Conservation (phyloP, 2,329 filamentous ascomycete genomes). For the Fusarium zealandicum region DNA sequence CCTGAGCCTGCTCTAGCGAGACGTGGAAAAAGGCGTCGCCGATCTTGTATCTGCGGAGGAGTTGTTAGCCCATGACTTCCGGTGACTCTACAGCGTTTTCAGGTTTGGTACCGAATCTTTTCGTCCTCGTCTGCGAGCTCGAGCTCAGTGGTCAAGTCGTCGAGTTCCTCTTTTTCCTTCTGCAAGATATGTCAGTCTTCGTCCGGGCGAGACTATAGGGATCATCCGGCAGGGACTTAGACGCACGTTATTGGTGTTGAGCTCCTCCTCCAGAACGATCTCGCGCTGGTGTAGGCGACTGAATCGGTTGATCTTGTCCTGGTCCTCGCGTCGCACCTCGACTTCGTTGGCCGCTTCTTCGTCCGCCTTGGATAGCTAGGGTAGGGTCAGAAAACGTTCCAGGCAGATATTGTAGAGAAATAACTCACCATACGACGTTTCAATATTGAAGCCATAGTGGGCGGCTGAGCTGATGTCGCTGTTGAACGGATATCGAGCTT, state of each 20-base stretch:
- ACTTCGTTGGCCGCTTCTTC: constrained; percentile 85
- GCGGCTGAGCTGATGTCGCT: constrained; percentile 20
- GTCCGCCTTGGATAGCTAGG: constrained; percentile 90
- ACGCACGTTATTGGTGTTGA: constrained; percentile 79
- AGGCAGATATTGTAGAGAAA: accelerated
- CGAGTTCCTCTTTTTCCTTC: constrained; percentile 99
- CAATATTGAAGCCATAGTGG: constrained; percentile 56
- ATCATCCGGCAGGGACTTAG: too few relatives aligned
- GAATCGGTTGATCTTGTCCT: constrained; percentile 99
- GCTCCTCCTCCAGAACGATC: constrained; percentile 76
- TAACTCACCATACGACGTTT: constrained; percentile 66
- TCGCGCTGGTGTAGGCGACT: constrained; percentile 92
- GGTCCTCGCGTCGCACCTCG: constrained; percentile 94
- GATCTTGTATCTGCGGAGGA: constrained; percentile 80
- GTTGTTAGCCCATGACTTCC: constrained; percentile 13
- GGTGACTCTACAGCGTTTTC: too few relatives aligned
- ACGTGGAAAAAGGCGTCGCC: constrained; percentile 95
- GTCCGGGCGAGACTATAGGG: background rate
- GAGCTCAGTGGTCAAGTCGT: constrained; percentile 88
- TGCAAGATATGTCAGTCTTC: constrained; percentile 51
- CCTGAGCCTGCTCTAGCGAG: constrained; percentile 82
- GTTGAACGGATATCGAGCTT: constrained; percentile 24
- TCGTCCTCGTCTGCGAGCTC: constrained; percentile 97
- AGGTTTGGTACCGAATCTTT: constrained; percentile 76
- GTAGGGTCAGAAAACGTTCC: constrained; percentile 18